Evolutionary conservation across 2,329 filamentous ascomycete species (phyloP), one percentile per base, ranked within the genome.

Genomic region (Penicillium paneum): DNA sequence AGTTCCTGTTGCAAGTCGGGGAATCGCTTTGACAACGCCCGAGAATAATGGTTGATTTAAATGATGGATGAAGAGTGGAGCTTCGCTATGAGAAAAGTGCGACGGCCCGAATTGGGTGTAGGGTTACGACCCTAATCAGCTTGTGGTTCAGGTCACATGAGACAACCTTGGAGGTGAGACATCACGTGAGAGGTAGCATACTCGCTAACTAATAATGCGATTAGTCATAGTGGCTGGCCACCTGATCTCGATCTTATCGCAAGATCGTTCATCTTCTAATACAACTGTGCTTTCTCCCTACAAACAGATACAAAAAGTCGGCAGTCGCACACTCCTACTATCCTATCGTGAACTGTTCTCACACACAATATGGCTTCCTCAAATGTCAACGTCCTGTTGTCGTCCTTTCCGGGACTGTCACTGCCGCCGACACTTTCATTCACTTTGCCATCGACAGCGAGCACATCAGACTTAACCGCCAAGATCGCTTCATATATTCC

Each of bases 361-460:
- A 34, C 8, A 38, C 5, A 8, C 17, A 72, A 64, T 13, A 89
- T 89, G 85, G 76, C 78, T 36, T 66, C 79, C 1, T 73, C 71
- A 59, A 83, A 78, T 36, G 77, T 96, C 69, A 96, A 96, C 74
- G 80, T 97, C 59, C 83, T 97, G 55, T 79, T 99, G 57, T 87
- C 90, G 64, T 90, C 88, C 58, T 93, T 97, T 67, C 81, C 87
- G 8, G 93, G 93, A 59, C 82, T 96, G 17, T 86, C 87, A 43
- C 82, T 96, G 7, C 91, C 93, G 2, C 78, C 88, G n/a, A 95
- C 91, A 0, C 79, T 96, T 32, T 85, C 88, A 5, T 79, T 97
- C n/a, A 86, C 90, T 0, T 76, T 95, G 21, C 78, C 84, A 8
- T 76, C 83, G 26, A 79, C 84, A 31, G 84, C 87, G 8, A 83